These are phyloP conservation scores for Pseudofabraea citricarpa DNA, from an alignment of 2,329 filamentous ascomycete species.

Conservation along the genomic window DNA sequence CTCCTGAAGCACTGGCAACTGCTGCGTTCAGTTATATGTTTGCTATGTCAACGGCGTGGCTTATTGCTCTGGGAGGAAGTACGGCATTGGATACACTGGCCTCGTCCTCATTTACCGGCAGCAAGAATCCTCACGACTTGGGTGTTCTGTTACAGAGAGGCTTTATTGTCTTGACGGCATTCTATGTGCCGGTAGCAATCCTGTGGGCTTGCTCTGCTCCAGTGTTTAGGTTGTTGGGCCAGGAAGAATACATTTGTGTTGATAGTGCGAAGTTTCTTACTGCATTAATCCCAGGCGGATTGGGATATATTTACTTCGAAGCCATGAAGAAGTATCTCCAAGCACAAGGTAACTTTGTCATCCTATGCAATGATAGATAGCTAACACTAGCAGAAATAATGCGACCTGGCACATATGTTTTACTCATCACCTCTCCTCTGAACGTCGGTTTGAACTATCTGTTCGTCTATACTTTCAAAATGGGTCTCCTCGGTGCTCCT, in stretches of 20 bases:
- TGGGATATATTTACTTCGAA: conserved; percentile 88
- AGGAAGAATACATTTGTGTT: conserved; percentile 71
- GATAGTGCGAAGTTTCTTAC: conserved; percentile 70
- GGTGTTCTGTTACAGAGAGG: conserved; percentile 75
- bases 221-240: conserved; percentile 69
- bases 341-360: conserved; percentile 69
- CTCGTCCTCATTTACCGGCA: conserved; percentile 77
- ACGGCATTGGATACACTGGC: conserved; percentile 83
- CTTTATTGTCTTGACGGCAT: conserved; percentile 63
- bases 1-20: conserved; percentile 73
- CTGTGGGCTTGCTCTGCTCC: conserved; percentile 73
- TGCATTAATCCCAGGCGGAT: conserved; percentile 70
- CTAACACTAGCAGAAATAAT: conserved; percentile 52
- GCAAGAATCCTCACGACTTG: conserved; percentile 71
- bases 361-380: conserved; percentile 38
- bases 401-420: conserved; percentile 74
- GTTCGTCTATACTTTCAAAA: conserved; percentile 65
- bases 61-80: conserved; percentile 79
- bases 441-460: conserved; percentile 78
- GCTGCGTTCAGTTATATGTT: conserved; percentile 93
- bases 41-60: conserved; percentile 82
- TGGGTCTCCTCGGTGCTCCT: conserved; percentile 75
- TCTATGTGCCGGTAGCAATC: conserved; percentile 69
- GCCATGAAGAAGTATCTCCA: conserved; percentile 83
- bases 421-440: conserved; percentile 76